A percentile compares a stretch with the other conserved stretches of the same genome.
Conservation (phyloP, 306 rosid species). For the Phaseolus lunatus region DNA sequence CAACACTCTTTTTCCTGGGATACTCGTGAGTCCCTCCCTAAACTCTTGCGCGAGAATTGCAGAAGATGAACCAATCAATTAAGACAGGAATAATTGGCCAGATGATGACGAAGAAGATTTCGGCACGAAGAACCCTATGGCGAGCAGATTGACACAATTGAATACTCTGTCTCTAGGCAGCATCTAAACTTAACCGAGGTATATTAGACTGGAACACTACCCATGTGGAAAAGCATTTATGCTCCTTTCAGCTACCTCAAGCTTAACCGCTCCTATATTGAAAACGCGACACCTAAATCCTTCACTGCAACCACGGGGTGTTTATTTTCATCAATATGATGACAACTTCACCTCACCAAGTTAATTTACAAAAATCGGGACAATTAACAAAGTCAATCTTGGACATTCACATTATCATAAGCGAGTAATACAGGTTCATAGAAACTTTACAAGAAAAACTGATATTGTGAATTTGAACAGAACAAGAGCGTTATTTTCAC, state of each 20-base stretch:
- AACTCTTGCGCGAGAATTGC: background rate
- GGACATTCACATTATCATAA: background rate
- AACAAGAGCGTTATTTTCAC: slow-evolving; percentile 23
- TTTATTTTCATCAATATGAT: background rate
- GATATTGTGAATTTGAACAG: slow-evolving; percentile 5
- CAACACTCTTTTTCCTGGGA: no score
- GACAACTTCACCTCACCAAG: background rate
- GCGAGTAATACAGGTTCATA: background rate
- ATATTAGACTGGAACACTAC: background rate
- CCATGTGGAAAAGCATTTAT: slow-evolving; percentile 1
- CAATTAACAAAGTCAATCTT: background rate
- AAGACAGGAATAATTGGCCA: background rate
- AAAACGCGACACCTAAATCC: background rate
- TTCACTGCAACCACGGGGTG: background rate
- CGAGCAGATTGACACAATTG: background rate
- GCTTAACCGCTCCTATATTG: background rate
- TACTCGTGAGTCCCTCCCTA: no score
- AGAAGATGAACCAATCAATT: background rate
- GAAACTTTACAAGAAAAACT: background rate
- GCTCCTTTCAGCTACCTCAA: slow-evolving; percentile 1
- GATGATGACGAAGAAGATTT: no score
- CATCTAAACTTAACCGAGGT: no score
- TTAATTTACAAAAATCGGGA: background rate
- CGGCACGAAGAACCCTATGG: background rate
- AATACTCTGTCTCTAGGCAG: background rate